Evolutionary conservation across 2,329 filamentous ascomycete species (phyloP).

Genomic region (Exutisphaerella laricina): DNA sequence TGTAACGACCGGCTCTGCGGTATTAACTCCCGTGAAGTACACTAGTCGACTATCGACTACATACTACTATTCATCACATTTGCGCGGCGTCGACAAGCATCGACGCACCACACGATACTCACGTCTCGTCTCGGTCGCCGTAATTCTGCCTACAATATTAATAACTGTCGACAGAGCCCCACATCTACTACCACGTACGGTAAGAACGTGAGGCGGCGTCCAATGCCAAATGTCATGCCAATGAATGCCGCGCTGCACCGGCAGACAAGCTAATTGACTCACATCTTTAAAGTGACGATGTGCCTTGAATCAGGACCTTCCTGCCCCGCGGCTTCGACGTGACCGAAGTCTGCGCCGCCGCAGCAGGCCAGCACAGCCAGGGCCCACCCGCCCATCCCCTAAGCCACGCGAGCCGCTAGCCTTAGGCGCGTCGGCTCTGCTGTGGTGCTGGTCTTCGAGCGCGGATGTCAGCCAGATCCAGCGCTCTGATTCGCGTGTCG

Average conservation of each 20-base stretch:
- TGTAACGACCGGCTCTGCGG: not conserved
- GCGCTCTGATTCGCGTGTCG: constrained; percentile 9
- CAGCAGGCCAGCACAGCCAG: not conserved
- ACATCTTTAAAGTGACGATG: not conserved
- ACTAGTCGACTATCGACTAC: too few species aligned
- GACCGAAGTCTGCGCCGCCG: not conserved
- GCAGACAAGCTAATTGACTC: constrained; percentile 3
- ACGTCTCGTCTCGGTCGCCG: not conserved
- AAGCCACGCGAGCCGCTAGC: constrained; percentile 8
- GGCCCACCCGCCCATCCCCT: not conserved
- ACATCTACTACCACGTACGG: not conserved
- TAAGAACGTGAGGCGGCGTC: too few species aligned
- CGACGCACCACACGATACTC: constrained; percentile 1
- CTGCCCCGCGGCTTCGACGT: constrained; percentile 3
- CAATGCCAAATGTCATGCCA: too few species aligned
- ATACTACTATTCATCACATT: constrained; percentile 6
- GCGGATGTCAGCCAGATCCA: constrained; percentile 5
- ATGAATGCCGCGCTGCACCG: constrained; percentile 3
- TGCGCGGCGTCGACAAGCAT: constrained; percentile 2
- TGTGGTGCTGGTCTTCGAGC: not conserved
- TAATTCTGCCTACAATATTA: not conserved
- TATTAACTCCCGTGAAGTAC: constrained; percentile 2
- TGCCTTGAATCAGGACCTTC: constrained; percentile 2
- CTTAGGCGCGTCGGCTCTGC: constrained; percentile 7
- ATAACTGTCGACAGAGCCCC: not conserved